Evolutionary conservation across 2,329 filamentous ascomycete species (phyloP).

Genomic region (Pseudocercospora fuligena): DNA sequence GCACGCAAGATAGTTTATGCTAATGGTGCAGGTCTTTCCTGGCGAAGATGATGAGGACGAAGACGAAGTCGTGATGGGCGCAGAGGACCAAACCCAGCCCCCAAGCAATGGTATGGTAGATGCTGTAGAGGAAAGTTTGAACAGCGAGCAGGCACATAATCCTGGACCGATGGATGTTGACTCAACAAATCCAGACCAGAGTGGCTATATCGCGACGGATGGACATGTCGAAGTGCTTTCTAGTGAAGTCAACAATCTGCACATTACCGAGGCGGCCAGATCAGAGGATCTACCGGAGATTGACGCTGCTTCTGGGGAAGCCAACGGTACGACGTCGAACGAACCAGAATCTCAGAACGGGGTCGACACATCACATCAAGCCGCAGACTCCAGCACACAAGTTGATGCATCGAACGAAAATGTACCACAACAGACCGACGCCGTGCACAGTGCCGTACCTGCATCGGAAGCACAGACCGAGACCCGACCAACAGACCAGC

Average conservation of each 20-base stretch:
- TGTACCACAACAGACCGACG: background rate
- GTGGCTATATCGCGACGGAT: background rate
- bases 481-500: constrained; percentile 10
- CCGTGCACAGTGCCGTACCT: background rate
- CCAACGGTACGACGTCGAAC: constrained; percentile 10
- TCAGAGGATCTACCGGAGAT: constrained; percentile 22
- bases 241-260: background rate
- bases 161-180: background rate
- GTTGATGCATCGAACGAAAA: constrained; percentile 8
- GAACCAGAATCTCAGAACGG: background rate
- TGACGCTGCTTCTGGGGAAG: constrained; percentile 15
- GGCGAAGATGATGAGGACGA: constrained; percentile 22
- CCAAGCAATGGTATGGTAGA: background rate
- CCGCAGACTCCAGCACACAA: background rate
- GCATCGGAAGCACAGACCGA: constrained; percentile 5
- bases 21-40: constrained; percentile 29
- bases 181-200: background rate
- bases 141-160: background rate
- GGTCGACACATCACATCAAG: constrained; percentile 2
- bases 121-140: background rate
- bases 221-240: background rate
- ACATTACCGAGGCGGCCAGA: background rate
- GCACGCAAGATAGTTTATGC: background rate
- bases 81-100: background rate
- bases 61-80: constrained; percentile 2